phyloP scores from a whole-genome alignment of 805 yeast species.

The Deakozyma indianensis region DNA sequence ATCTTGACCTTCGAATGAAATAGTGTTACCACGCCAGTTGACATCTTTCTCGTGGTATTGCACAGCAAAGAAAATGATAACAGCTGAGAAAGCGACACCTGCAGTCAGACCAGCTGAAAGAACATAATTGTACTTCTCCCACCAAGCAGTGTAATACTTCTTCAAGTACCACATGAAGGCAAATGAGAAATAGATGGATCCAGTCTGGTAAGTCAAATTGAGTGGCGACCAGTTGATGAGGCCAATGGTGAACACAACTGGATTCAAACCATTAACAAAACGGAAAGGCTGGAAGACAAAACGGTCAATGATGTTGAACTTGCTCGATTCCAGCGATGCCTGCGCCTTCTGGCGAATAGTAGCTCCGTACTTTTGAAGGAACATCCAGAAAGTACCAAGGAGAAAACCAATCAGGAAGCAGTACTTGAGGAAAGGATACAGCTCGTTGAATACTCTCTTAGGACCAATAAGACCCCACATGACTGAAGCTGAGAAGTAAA shows the following conservation, averaged over 20 bases:
- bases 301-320: background rate
- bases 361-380: constrained; percentile 6
- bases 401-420: constrained; percentile 42
- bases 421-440: constrained; percentile 50
- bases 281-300: background rate
- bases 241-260: constrained; percentile 30
- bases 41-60: constrained; percentile 31
- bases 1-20: constrained; percentile 7
- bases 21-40: constrained; percentile 51
- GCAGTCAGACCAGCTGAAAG: constrained; percentile 40
- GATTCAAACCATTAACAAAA: constrained; percentile 22
- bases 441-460: constrained; percentile 28
- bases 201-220: constrained; percentile 8
- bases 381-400: constrained; percentile 12
- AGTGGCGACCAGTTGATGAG: constrained; percentile 21
- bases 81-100: constrained; percentile 44
- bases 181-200: constrained; percentile 5
- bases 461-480: constrained; percentile 54
- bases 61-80: constrained; percentile 39
- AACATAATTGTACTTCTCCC: constrained; percentile 31
- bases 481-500: constrained; percentile 36
- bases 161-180: constrained; percentile 20
- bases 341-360: background rate
- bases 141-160: constrained; percentile 36
- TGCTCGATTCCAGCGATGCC: background rate